Percentiles rank a stretch among this genome's conserved stretches.
phyloP scores from a whole-genome alignment of 345 rosid genomes.

The Acer campestre region DNA sequence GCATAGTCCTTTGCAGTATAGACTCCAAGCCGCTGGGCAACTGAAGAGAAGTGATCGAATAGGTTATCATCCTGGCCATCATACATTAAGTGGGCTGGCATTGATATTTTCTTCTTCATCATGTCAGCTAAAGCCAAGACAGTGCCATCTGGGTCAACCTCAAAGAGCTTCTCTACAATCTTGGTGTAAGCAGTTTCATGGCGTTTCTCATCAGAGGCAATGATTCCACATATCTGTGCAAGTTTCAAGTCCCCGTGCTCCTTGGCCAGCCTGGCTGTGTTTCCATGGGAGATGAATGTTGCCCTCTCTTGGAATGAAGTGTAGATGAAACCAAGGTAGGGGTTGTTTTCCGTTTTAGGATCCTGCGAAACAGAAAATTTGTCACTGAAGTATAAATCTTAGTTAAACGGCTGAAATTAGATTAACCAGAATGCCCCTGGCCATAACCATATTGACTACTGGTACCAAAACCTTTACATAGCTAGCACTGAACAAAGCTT shows the following conservation, averaged over 20 bases:
- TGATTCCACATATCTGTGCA: conserved; percentile 70
- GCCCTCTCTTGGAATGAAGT: conserved; percentile 85
- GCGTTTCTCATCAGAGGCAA: conserved; percentile 75
- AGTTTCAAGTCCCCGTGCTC: conserved; percentile 59
- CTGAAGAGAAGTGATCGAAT: conserved; percentile 67
- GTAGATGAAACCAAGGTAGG: conserved; percentile 75
- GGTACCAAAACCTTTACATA: background rate
- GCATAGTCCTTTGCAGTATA: conserved; percentile 72
- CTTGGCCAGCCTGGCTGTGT: conserved; percentile 70
- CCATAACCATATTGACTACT: background rate
- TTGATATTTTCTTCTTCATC: conserved; percentile 58
- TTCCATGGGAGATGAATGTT: conserved; percentile 75
- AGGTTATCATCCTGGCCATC: conserved; percentile 65
- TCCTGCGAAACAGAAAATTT: conserved; percentile 37
- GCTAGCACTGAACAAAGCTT: background rate
- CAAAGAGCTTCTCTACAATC: conserved; percentile 69
- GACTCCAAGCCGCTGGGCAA: conserved; percentile 64
- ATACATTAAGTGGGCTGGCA: conserved; percentile 71
- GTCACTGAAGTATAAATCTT: background rate
- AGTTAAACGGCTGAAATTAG: background rate
- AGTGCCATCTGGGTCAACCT: conserved; percentile 62
- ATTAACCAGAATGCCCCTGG: background rate
- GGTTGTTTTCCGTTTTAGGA: conserved; percentile 75
- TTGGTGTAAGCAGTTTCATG: conserved; percentile 74
- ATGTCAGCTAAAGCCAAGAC: conserved; percentile 66